phyloP scores from a whole-genome alignment of 164 flowering plant genomes.

The Macadamia tetraphylla region DNA sequence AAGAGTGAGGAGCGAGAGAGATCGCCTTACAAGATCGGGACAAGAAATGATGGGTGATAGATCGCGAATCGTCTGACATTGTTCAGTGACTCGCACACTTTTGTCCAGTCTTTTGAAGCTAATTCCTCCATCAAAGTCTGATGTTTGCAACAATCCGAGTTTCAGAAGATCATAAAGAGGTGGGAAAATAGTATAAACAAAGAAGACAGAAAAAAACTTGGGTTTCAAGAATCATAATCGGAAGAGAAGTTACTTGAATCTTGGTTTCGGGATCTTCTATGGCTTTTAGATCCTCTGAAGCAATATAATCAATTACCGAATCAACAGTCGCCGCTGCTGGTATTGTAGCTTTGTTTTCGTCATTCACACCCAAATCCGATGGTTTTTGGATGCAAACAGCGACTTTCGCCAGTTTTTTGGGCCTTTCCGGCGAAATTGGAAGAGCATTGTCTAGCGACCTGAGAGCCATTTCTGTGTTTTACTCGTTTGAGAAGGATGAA shows the following conservation, averaged over 20 bases:
- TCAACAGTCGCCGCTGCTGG: slow-evolving; percentile 31
- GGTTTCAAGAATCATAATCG: neutral
- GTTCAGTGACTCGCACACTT: slow-evolving; percentile 76
- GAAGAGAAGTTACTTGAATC: slow-evolving; percentile 35
- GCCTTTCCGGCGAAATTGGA: slow-evolving; percentile 54
- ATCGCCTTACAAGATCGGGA: slow-evolving; percentile 56
- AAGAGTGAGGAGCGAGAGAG: neutral
- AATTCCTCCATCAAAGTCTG: slow-evolving; percentile 61
- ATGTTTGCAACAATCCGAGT: no score
- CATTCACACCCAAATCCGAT: slow-evolving; percentile 34
- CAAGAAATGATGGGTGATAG: slow-evolving; percentile 48
- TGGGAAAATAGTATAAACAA: neutral
- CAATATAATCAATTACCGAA: slow-evolving; percentile 52
- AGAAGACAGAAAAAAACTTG: neutral
- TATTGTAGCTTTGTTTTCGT: slow-evolving; percentile 52
- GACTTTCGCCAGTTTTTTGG: slow-evolving; percentile 55
- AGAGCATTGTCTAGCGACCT: slow-evolving; percentile 79
- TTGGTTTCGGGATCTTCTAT: slow-evolving; percentile 60
- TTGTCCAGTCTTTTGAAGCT: slow-evolving; percentile 77
- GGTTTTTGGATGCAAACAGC: slow-evolving; percentile 23
- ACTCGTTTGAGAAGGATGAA: neutral
- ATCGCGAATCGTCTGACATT: slow-evolving; percentile 61
- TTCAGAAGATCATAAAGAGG: neutral
- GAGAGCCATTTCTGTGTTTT: slow-evolving; percentile 54
- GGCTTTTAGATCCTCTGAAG: slow-evolving; percentile 62